Base-by-base conservation (phyloP, 768 basidiomycete genomes). In the Psilocybe subaeruginosa region DNA sequence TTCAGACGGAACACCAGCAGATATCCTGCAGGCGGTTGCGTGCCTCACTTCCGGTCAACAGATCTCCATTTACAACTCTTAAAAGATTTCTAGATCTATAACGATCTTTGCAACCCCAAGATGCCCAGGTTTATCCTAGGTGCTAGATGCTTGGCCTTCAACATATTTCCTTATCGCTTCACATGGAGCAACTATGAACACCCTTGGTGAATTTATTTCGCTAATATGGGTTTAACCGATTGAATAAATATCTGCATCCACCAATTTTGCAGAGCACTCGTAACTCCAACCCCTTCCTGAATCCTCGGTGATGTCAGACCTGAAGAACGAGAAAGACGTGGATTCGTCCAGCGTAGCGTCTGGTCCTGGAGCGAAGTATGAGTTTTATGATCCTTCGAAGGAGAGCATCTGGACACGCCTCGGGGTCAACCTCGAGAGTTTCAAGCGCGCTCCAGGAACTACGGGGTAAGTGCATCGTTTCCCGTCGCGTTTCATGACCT, bases 371-470 rank as follows among this genome's bases (percentile, higher is more conserved):
- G 67, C 70, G 33, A 64, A 69, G n/a, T 68, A 72, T 45, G 72
- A 76, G 58, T 77, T 82, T 61, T 82, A 82, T 56, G 80, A 82
- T 66, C 80, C 80, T 12, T 80, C 78, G 39, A 80, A 82, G 61
- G 80, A 82, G 65, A 76, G 72, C 33, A 62, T 73, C 39, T 80
- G 77, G 79, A 82, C 80, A 23, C 79, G 80, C 39, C 19, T 79
- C 14, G 80, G 80, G 54, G 63, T 82, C 48, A 72, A 67, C 19
- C 65, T 68, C 4, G 80, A 82, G 71, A 78, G 77, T 67, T 80
- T 82, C 70, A 82, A 80, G 63, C 74, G 80, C 41, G 79, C 80
- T 50, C 80, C 79, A 37, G 79, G 77, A 51, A 76, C 76, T 12
- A 82, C 80, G 59, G 79, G 77, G 80, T 82, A 63, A 30, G 76